These are phyloP conservation scores for Colletotrichum gloeosporioides DNA, from an alignment of 2,329 filamentous ascomycete genomes.

Conservation along the genomic window DNA sequence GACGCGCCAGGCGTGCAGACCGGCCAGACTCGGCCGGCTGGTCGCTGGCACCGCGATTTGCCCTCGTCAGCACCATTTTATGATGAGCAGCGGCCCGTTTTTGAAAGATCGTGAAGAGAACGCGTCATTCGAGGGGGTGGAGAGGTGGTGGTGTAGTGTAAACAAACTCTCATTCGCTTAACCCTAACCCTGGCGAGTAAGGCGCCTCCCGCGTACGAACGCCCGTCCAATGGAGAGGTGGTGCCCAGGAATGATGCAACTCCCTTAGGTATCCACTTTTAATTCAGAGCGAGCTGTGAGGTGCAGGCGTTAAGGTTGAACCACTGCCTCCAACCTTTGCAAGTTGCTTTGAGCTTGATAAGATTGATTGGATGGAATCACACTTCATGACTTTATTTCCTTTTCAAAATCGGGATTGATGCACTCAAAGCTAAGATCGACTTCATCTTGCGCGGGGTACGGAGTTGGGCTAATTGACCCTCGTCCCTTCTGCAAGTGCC, in stretches of 20 bases:
- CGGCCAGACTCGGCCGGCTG: background rate
- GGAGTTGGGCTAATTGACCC: background rate
- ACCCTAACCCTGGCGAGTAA: constrained; percentile 13
- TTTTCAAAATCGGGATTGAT: background rate
- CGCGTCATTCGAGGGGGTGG: background rate
- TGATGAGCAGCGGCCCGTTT: background rate
- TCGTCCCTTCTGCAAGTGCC: background rate
- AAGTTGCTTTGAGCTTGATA: background rate
- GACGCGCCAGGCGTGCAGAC: background rate
- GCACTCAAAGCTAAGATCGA: background rate
- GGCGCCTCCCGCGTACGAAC: background rate
- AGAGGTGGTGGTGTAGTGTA: background rate
- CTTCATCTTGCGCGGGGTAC: background rate
- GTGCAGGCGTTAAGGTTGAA: background rate
- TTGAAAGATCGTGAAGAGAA: background rate
- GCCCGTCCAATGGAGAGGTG: background rate
- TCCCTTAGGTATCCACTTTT: constrained; percentile 3
- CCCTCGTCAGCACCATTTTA: constrained; percentile 12
- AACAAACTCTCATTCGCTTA: background rate
- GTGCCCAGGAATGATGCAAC: background rate
- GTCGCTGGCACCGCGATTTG: background rate
- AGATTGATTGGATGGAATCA: background rate
- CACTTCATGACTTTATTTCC: background rate
- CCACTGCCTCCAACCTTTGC: background rate
- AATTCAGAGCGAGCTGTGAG: background rate